Conservation (phyloP, 2,329 filamentous ascomycete genomes). For the Gyromitra esculenta region DNA sequence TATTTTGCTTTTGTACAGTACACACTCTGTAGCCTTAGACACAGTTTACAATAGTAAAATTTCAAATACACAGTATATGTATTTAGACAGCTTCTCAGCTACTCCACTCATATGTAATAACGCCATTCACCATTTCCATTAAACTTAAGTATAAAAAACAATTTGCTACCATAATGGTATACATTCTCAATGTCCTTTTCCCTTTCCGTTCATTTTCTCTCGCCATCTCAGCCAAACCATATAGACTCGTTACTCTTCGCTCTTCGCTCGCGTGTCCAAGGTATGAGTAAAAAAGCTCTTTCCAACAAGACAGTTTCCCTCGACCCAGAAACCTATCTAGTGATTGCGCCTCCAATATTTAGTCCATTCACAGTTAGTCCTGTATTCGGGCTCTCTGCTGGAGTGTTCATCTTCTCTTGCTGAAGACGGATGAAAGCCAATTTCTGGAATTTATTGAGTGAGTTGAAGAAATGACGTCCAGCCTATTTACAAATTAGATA, state of each 20-base stretch:
- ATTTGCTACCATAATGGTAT: background rate
- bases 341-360: conserved; percentile 43
- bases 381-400: conserved; percentile 51
- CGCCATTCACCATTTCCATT: conserved; percentile 20
- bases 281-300: background rate
- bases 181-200: background rate
- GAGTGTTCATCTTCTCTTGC: conserved; percentile 66
- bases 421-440: conserved; percentile 83
- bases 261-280: conserved; percentile 9
- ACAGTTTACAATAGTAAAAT: no score
- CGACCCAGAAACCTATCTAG: conserved; percentile 27
- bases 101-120: background rate
- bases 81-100: no score
- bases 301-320: conserved; percentile 12
- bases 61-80: background rate
- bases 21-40: background rate
- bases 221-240: background rate
- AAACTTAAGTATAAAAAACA: conserved; percentile 7
- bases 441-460: conserved; percentile 86
- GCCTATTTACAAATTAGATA: conserved; percentile 65
- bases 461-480: conserved; percentile 90
- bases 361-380: conserved; percentile 51
- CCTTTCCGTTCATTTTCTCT: background rate
- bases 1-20: background rate
- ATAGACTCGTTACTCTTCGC: conserved; percentile 18